Conservation (phyloP, 2,329 filamentous ascomycete genomes). For the Lizonia empirigonia region DNA sequence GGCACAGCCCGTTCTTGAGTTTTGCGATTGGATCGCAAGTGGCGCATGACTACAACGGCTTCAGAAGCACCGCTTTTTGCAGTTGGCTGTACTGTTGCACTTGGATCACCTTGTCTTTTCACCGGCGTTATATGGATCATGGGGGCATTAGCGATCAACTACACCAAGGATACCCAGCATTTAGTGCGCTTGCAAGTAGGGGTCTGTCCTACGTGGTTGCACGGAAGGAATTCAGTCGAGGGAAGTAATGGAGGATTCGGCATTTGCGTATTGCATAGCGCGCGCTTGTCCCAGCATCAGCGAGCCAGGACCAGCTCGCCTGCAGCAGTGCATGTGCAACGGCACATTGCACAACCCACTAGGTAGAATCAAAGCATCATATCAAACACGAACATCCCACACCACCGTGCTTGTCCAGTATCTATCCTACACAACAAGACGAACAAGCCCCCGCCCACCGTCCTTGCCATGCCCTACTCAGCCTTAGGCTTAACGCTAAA, state of each 20-base stretch:
- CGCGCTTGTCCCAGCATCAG: not conserved
- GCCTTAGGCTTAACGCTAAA: conserved; percentile 70
- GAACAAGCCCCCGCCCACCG: too few relatives aligned
- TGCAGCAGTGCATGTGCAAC: too few relatives aligned
- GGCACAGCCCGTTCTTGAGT: conserved; percentile 26
- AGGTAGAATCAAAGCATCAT: conserved; percentile 3
- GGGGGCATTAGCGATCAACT: conserved; percentile 8
- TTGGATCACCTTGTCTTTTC: not conserved
- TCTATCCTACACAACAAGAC: not conserved
- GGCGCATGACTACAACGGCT: too few relatives aligned
- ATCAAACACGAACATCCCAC: conserved; percentile 2
- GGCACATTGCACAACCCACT: not conserved
- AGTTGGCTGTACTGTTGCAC: not conserved
- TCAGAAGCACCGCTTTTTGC: too few relatives aligned
- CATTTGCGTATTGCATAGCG: conserved; percentile 3
- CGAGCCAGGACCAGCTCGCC: not conserved
- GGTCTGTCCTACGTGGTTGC: conserved; percentile 3
- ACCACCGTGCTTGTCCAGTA: too few relatives aligned
- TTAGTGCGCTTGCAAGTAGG: conserved; percentile 7
- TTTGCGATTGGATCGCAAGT: not conserved
- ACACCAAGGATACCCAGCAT: conserved; percentile 13
- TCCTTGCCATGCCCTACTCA: too few relatives aligned
- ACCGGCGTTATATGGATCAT: conserved; percentile 8
- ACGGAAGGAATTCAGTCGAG: not conserved
- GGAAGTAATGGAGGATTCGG: not conserved